Conservation (phyloP, 139 green algal species). For the Picochlorum sp. region DNA sequence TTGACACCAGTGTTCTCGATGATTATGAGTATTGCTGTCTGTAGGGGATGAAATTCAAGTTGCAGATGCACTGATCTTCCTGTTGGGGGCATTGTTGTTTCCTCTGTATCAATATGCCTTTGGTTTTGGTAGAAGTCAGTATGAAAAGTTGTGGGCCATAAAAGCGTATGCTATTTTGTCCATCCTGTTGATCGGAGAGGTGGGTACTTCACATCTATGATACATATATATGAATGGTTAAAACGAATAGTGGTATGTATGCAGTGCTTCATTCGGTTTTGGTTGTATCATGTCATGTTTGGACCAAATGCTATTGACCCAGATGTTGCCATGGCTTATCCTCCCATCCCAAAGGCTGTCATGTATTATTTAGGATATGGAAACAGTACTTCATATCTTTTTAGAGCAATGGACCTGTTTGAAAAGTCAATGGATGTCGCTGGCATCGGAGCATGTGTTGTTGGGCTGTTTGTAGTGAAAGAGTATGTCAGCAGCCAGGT, state of each 20-base stretch:
- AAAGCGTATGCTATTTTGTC: not conserved
- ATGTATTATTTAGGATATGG: not conserved
- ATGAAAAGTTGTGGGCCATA: constrained; percentile 12
- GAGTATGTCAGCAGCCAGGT: not conserved
- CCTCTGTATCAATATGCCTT: constrained; percentile 12
- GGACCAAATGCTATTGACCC: constrained; percentile 10
- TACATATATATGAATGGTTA: not conserved
- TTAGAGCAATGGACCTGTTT: constrained; percentile 7
- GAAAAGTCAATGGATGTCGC: constrained; percentile 11
- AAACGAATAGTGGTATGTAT: not conserved
- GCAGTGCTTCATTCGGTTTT: constrained; percentile 16
- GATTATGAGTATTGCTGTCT: not conserved
- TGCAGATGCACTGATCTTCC: not conserved
- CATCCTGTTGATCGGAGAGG: constrained; percentile 7
- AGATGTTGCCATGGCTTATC: constrained; percentile 4
- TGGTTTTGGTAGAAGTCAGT: constrained; percentile 7
- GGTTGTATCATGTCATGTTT: constrained; percentile 13
- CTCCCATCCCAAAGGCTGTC: constrained; percentile 5
- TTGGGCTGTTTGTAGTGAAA: not conserved
- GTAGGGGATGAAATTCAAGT: not conserved
- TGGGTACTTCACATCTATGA: constrained; percentile 1
- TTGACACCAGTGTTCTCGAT: not conserved
- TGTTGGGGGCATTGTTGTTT: not conserved
- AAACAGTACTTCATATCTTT: not conserved
- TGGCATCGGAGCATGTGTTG: not conserved